Base-by-base conservation (phyloP, 495 filamentous ascomycete species). In the Penicillium ucsense region DNA sequence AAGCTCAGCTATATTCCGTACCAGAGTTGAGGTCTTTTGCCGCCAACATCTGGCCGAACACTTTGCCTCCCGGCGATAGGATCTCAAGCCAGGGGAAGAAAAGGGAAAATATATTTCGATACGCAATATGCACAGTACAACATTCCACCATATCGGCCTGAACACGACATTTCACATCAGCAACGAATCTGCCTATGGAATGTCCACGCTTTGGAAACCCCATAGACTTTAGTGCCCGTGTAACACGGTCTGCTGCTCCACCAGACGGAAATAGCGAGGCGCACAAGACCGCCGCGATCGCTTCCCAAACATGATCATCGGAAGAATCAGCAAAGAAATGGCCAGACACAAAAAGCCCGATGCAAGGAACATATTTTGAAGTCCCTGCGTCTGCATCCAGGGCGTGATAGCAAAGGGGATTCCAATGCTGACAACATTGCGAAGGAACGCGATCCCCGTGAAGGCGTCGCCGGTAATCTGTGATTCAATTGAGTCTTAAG, bases 381-480 rank as follows among this genome's bases (percentile, higher is more conserved):
- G 30, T 8, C 63, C 63, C 32, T 52, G 50, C 6, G 41, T 31
- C 33, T 53, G 9, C 33, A 66, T 62, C 65, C 64, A 69, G 1
- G 65, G 64, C 0, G 37, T 45, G 31, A 67, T 65, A 4, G 59
- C 65, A 34, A 67, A 69, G 1, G 64, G 62, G 20, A 69, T 57
- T 0, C 60, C 64, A 30, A 65, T 65, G 35, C 55, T 59, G 37
- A 63, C 41, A 1, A 56, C 58, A 40, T 69, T 67, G 5, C 64
- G 64, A 9, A 67, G 29, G 37, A 69, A 69, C 10, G 64, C 52
- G 6, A 69, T 55, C 0, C 50, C 64, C 3, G 60, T 64, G 39
- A 69, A 65, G 4, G 65, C 63, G 32, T 69, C 65, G 11, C 62
- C 64, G 0, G 62, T 62, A 5, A 69, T 60, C 65, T 69, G 43